A percentile compares a stretch with the other conserved stretches of the same genome.
These are phyloP conservation scores for Phaeodactylum tricornutum DNA, from an alignment of 108 stramenopile species.

Conservation along the genomic window DNA sequence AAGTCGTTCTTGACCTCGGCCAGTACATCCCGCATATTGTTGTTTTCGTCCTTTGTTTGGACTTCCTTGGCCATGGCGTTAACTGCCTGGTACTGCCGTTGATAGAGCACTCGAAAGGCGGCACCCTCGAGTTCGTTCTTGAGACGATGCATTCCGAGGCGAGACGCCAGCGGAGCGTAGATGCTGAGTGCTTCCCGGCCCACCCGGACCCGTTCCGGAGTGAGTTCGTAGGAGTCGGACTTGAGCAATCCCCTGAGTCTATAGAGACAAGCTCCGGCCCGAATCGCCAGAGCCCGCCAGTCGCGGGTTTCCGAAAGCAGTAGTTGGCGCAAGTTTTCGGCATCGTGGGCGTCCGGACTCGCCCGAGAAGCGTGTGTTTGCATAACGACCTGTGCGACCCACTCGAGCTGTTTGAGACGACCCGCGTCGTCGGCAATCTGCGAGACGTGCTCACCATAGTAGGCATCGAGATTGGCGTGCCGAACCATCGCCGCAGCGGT, in stretches of 20 bases:
- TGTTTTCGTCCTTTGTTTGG: not conserved
- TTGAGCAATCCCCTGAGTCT: conserved; percentile 40
- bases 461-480: no score
- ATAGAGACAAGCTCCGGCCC: conserved; percentile 68
- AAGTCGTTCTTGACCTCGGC: conserved; percentile 42
- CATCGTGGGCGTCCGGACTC: conserved; percentile 21
- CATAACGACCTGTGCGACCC: conserved; percentile 26
- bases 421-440: conserved; percentile 59
- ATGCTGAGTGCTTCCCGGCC: conserved; percentile 73
- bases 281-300: conserved; percentile 79
- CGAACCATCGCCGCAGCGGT: conserved; percentile 13
- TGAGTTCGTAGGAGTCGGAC: conserved; percentile 7
- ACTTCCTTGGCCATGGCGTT: conserved; percentile 14
- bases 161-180: conserved; percentile 71
- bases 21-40: conserved; percentile 38
- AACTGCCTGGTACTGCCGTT: conserved; percentile 46
- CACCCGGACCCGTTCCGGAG: conserved; percentile 28
- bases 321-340: conserved; percentile 45
- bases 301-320: conserved; percentile 59
- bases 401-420: conserved; percentile 57
- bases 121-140: conserved; percentile 83
- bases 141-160: conserved; percentile 74
- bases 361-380: not conserved
- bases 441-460: conserved; percentile 35
- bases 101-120: conserved; percentile 68